Base-by-base conservation (phyloP, 331 rosid genomes). In the Telfairia occidentalis region DNA sequence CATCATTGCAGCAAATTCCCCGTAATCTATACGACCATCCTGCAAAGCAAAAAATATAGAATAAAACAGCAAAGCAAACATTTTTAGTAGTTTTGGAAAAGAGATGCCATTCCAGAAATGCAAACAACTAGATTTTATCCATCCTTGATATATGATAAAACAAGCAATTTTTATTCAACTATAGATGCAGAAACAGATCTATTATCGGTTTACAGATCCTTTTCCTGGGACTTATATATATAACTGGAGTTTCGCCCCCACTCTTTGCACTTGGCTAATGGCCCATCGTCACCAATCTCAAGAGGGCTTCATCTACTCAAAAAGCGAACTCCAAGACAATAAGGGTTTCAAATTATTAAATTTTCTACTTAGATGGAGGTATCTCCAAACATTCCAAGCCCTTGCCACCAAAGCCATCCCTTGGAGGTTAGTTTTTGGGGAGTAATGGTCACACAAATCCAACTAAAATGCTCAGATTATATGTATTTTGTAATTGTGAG, bases 1-100 rank as follows among this genome's bases (percentile, higher is more conserved):
- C 97, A 92, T 92, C 97, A 92, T 92, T 21, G 97, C 89, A 29
- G 83, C 85, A 83, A 92, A 92, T 76, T 92, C 97, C 32, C 71
- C 86, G 46, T 87, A 92, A 85, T 92, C 97, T 37, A 92, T 92
- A 54, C 86, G 86, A 66, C 97, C 95, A 24, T 92, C 97, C 97
- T 92, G 84, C 29, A 76, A 64, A 34, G 72, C 3, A 0, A 26
- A n/a, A 58, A 9, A 13, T 30, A 48, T 34, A 70, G 28, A 40
- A 37, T 0, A 4, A 11, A 11, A 19, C 6, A 15, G 23, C 15
- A 23, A 74, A 34, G 10, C 38, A 5, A 43, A 69, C 38, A 15
- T 26, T 69, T 69, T 42, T 69, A 26, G 40, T 45, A 42, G 54
- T 40, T 42, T 43, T 3, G 38, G 23, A 35, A 21, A 63, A 35